These are phyloP conservation scores for Oryza officinalis DNA, from an alignment of 176 grass and related monocot species.

Conservation along the genomic window DNA sequence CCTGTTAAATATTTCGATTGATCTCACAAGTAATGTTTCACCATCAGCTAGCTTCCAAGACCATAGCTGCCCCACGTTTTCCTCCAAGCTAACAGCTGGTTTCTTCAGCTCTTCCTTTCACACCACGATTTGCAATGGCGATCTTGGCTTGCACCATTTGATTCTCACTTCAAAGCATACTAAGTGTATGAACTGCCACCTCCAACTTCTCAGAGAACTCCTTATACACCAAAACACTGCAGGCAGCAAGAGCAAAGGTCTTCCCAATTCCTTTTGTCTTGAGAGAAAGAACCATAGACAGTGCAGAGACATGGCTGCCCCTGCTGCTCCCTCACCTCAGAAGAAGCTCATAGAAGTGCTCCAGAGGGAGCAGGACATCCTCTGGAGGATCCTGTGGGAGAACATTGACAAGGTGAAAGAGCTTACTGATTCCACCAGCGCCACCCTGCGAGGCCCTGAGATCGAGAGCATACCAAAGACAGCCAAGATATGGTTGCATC, in stretches of 20 bases:
- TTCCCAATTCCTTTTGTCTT: background rate
- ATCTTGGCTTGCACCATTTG: background rate
- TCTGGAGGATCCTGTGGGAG: background rate
- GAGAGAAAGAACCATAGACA: background rate
- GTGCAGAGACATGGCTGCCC: background rate
- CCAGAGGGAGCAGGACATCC: constrained; percentile 26
- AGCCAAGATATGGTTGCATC: constrained; percentile 30
- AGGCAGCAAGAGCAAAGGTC: background rate
- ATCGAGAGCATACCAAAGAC: background rate
- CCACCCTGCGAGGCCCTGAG: constrained; percentile 8
- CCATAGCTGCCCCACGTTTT: background rate
- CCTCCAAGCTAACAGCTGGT: background rate
- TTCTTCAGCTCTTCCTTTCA: background rate
- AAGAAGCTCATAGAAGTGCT: constrained; percentile 8
- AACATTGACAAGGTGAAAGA: background rate
- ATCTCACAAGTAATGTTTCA: background rate
- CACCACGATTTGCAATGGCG: background rate
- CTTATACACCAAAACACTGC: background rate
- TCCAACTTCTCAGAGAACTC: background rate
- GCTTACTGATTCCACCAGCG: constrained; percentile 11
- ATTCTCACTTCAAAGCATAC: background rate
- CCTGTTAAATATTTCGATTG: background rate
- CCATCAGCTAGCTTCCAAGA: background rate
- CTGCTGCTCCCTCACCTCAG: background rate
- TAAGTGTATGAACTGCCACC: background rate